Evolutionary conservation across 1,284 basidiomycete genomes (phyloP).

Genomic region (Porogramme epimiltina): DNA sequence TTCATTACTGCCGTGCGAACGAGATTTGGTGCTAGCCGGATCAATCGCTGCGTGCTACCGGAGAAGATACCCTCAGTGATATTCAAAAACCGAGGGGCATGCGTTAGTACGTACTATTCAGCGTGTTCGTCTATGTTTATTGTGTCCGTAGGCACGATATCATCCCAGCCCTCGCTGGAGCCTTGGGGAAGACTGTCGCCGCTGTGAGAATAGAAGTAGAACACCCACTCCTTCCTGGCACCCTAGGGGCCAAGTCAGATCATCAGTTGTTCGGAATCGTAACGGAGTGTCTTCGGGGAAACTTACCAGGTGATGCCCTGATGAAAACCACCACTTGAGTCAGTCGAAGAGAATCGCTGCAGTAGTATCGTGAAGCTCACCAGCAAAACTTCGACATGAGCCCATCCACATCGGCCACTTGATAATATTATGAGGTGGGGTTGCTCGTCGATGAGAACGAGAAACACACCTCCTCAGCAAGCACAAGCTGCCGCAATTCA

Average conservation of each 20-base stretch:
- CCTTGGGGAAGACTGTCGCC: conserved; percentile 9
- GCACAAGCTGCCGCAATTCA: conserved; percentile 1
- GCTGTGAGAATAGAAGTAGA: conserved; percentile 19
- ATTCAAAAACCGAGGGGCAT: too few species aligned
- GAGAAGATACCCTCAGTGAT: too few species aligned
- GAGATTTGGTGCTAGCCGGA: conserved; percentile 38
- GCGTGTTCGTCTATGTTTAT: conserved; percentile 10
- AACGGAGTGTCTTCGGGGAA: too few species aligned
- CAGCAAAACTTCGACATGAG: conserved; percentile 18
- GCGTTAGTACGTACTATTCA: not conserved
- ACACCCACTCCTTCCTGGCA: conserved; percentile 14
- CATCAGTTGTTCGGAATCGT: too few species aligned
- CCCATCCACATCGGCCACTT: conserved; percentile 29
- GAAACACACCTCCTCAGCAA: conserved; percentile 20
- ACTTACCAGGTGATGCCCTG: conserved; percentile 28
- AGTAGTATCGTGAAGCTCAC: too few species aligned
- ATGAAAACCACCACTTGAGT: not conserved
- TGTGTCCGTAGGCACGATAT: conserved; percentile 11
- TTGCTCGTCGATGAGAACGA: not conserved
- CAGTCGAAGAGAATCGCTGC: too few species aligned
- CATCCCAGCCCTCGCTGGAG: conserved; percentile 23
- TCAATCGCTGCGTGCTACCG: conserved; percentile 46
- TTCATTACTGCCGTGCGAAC: conserved; percentile 31
- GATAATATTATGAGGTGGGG: not conserved
- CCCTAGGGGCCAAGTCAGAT: conserved; percentile 7